Conservation (phyloP, 1,139 yeast genomes). For the Yamadazyma dendronema region DNA sequence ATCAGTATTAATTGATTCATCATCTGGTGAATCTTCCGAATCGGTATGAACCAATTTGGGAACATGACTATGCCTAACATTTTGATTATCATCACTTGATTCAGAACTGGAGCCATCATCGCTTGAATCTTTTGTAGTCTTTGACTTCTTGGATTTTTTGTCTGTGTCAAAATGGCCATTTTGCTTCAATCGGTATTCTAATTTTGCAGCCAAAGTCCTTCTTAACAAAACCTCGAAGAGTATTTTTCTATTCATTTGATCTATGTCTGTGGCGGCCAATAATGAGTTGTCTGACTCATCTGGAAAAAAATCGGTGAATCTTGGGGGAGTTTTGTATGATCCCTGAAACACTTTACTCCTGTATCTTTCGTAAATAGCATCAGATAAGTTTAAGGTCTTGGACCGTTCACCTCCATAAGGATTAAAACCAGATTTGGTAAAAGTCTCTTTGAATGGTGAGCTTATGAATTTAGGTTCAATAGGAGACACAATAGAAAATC, state of each 20-base stretch:
- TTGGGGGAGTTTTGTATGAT: conserved; percentile 21
- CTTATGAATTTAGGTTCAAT: conserved; percentile 13
- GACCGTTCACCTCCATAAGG: conserved; percentile 5
- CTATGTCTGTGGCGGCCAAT: conserved; percentile 24
- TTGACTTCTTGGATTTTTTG: conserved; percentile 1
- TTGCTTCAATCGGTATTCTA: conserved; percentile 33
- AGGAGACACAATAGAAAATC: conserved; percentile 13
- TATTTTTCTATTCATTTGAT: conserved; percentile 30
- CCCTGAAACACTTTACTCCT: conserved; percentile 28
- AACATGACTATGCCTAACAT: conserved; percentile 16
- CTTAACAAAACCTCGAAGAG: conserved; percentile 39
- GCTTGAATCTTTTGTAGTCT: neutral
- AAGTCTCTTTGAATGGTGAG: conserved; percentile 18
- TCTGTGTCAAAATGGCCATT: conserved; percentile 11
- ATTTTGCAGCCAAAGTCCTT: conserved; percentile 45
- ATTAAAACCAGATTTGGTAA: conserved; percentile 12
- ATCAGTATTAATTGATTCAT: conserved; percentile 28
- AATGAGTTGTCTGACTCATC: conserved; percentile 24
- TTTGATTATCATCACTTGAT: conserved; percentile 4
- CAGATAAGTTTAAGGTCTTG: conserved; percentile 15
- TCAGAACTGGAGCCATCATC: conserved; percentile 2
- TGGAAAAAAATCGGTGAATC: conserved; percentile 31
- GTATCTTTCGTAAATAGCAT: conserved; percentile 26
- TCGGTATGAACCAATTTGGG: conserved; percentile 19
- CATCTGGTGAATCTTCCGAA: conserved; percentile 18